Base-by-base conservation (phyloP, 345 rosid species). In the Eutrema heterophyllum region DNA sequence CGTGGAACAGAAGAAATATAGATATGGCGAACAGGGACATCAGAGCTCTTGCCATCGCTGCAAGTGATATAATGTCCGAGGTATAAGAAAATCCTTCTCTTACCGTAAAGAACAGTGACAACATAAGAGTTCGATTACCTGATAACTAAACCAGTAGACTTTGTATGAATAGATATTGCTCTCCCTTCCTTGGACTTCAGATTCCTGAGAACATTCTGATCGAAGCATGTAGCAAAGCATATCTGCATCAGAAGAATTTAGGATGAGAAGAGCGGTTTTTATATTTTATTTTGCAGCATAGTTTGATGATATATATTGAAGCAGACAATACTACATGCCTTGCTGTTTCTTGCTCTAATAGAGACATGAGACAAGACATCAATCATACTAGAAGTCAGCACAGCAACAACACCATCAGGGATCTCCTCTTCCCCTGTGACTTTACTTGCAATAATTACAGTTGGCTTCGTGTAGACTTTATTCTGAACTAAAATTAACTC, bases 191-290 rank as follows among this genome's bases (percentile, higher is more conserved):
- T 78, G 6, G 83, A 81, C 87, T 83, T 82, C 27, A 95, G 77
- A 73, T 83, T 86, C 57, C 76, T 77, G 60, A 95, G 81, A 85
- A 88, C 82, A 73, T 87, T 78, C 58, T 82, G 85, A 79, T 91
- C 97, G 80, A 95, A 95, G 84, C 99, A 95, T 48, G 99, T 91
- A 64, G 97, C 99, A 74, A 95, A 95, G 84, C 97, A 95, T 80
- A 95, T 89, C 99, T 94, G 86, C 80, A 78, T 71, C 75, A 59
- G 64, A 61, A 27, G 35, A 76, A 16, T 45, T 39, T 45, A 44
- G 16, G 64, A 54, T 79, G 27, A 79, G 60, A 18, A 55, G 39
- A 55, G 39, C 51, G n/a, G 7, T 54, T n/a, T 10, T 12, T n/a
- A 0, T 27, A 0, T 27, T 45, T 67, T 24, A 3, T 21, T 64